Percentiles rank a stretch among this genome's conserved stretches.
Conservation (phyloP, 257 asterid genomes). For the Catharanthus roseus region DNA sequence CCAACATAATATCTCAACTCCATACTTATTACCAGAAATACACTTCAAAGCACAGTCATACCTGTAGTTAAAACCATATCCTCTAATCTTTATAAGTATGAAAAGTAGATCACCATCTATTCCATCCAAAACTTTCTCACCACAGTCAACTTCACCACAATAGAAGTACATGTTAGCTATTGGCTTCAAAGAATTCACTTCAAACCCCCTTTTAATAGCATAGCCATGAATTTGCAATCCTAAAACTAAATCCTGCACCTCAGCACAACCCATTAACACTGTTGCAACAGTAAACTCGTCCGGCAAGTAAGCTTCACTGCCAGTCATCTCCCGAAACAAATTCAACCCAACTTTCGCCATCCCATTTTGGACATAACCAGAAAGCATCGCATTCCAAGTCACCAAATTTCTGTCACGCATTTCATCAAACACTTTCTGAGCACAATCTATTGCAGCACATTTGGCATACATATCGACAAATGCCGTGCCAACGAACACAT, state of each 20-base stretch:
- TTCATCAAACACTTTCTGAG: conserved; percentile 31
- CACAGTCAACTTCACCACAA: conserved; percentile 25
- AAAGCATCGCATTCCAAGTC: conserved; percentile 38
- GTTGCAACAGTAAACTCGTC: conserved; percentile 37
- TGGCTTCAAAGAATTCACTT: conserved; percentile 22
- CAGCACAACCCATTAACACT: conserved; percentile 25
- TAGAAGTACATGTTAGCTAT: conserved; percentile 34
- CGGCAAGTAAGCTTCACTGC: conserved; percentile 21
- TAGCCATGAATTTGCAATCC: conserved; percentile 36
- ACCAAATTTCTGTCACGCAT: conserved; percentile 33
- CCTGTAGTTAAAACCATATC: conserved; percentile 23
- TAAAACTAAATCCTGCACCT: conserved; percentile 19
- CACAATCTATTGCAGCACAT: conserved; percentile 23
- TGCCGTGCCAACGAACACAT: conserved; percentile 29
- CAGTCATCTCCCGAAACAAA: conserved; percentile 30
- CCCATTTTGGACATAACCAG: conserved; percentile 31
- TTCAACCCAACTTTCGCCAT: conserved; percentile 20
- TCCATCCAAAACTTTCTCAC: conserved; percentile 25
- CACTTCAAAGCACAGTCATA: conserved; percentile 26
- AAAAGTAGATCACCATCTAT: conserved; percentile 16
- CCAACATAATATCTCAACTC: conserved; percentile 18
- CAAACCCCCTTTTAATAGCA: conserved; percentile 27
- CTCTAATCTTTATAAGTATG: conserved; percentile 32
- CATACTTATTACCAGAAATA: conserved; percentile 9
- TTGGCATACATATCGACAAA: conserved; percentile 30